phyloP scores from a whole-genome alignment of 768 basidiomycete species.

The Phallus indusiatus region DNA sequence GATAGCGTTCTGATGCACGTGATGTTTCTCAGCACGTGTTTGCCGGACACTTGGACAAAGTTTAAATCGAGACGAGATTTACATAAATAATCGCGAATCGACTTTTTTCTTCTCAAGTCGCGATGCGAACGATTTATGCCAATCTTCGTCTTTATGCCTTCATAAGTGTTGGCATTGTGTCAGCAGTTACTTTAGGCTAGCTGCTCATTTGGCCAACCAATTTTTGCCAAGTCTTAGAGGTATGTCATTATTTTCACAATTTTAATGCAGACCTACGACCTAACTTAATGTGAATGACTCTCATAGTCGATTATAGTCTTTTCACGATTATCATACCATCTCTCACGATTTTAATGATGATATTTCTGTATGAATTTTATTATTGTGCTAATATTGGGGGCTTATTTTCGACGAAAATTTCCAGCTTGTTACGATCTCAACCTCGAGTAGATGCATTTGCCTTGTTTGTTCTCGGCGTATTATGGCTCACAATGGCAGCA shows the following conservation, averaged over 20 bases:
- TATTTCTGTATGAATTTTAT: constrained; percentile 41
- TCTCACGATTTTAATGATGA: constrained; percentile 51
- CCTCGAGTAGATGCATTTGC: constrained; percentile 51
- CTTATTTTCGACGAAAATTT: background rate
- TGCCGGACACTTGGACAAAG: background rate
- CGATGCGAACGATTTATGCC: background rate
- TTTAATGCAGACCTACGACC: background rate
- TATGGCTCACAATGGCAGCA: constrained; percentile 74
- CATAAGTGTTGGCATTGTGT: constrained; percentile 26
- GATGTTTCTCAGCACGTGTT: too few species aligned
- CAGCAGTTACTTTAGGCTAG: constrained; percentile 53
- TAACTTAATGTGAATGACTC: background rate
- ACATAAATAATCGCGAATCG: background rate
- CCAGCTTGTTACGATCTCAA: constrained; percentile 60
- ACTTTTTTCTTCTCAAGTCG: background rate
- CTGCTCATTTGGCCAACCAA: constrained; percentile 53
- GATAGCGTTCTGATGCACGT: too few species aligned
- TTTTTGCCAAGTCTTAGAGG: constrained; percentile 61
- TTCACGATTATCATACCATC: constrained; percentile 60
- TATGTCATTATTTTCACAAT: constrained; percentile 25
- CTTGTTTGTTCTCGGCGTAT: constrained; percentile 43
- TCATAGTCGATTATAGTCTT: constrained; percentile 57
- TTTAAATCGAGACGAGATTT: background rate
- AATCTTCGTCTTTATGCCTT: background rate
- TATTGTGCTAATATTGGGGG: background rate